phyloP scores from a whole-genome alignment of 176 grass and related monocot genomes.

The Carex pumila region DNA sequence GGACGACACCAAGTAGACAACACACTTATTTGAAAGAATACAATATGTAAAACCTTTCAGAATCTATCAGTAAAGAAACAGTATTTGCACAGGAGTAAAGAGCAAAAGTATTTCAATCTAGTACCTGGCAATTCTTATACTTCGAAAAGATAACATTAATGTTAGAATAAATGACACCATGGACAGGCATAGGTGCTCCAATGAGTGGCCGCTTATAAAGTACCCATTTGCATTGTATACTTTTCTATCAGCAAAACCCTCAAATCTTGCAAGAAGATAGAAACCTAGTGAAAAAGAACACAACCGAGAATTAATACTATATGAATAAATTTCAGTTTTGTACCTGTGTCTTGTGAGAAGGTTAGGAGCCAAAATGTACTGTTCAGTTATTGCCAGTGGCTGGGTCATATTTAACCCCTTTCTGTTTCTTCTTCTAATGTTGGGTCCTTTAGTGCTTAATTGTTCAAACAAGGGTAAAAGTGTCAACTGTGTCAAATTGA shows the following conservation, averaged over 20 bases:
- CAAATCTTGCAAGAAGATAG: slow-evolving; percentile 87
- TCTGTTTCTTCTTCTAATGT: neutral
- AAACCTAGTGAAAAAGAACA: slow-evolving; percentile 38
- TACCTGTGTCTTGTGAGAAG: neutral
- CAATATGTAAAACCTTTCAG: slow-evolving; percentile 1
- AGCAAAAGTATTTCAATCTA: neutral
- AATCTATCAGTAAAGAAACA: slow-evolving; percentile 13
- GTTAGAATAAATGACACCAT: slow-evolving; percentile 75
- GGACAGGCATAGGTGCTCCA: slow-evolving; percentile 90
- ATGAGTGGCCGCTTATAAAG: slow-evolving; percentile 87
- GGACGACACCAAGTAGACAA: neutral
- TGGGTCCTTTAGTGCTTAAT: neutral
- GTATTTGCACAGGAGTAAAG: neutral
- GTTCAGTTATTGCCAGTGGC: neutral
- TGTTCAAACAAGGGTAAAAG: neutral
- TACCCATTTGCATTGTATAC: slow-evolving; percentile 84
- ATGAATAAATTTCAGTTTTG: neutral
- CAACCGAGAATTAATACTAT: slow-evolving; percentile 2
- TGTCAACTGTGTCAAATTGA: neutral
- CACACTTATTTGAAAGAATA: neutral
- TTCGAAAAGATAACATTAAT: slow-evolving; percentile 91
- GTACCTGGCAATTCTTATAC: slow-evolving; percentile 85
- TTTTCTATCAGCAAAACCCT: slow-evolving; percentile 80
- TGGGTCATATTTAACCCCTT: neutral
- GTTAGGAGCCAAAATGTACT: neutral